Evolutionary conservation across 257 asterid genomes (phyloP), one percentile per base, ranked within the genome.

Genomic region (Solanum paucissectum): DNA sequence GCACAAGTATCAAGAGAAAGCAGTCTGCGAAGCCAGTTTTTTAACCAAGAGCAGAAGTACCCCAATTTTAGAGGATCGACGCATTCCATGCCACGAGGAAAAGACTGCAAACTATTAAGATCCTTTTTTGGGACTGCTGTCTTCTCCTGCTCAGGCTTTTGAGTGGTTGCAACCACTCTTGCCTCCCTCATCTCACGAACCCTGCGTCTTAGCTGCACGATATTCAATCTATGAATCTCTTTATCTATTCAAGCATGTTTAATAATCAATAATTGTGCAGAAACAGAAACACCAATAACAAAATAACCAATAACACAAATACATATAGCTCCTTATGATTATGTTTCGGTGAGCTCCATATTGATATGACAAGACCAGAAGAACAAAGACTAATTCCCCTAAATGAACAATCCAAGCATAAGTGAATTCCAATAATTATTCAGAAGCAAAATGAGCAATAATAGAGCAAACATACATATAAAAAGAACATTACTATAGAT

Each of bases 51-150:
- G 87, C 85, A 92, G 90, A 82, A 73, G 88, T 96, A 97, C 99
- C 99, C 99, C 90, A 97, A 91, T 87, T 98, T 98, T 83, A 97
- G 95, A 89, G 99, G 99, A 92, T 97, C 99, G 88, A 97, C 94
- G 93, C 96, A 95, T 89, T 97, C 99, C 97, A 97, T 95, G 93
- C 99, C 99, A 83, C 99, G 98, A 62, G 99, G 99, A 89, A 97
- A 98, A 11, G 99, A 97, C 69, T 93, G 98, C 69, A 94, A 44
- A 89, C 87, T 90, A 90, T 83, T 95, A 87, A 97, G 95, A 87
- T 93, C 97, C 91, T 95, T 97, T 88, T 87, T 91, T 27, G 91
- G 93, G 86, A 88, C 75, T 27, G 92, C 92, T 74, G 93, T 85
- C 55, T 96, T 92, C 92, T 93, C 94, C 88, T 77, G 93, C 84